Evolutionary conservation across 345 rosid genomes (phyloP).

Genomic region (Pelargonium nanum): DNA sequence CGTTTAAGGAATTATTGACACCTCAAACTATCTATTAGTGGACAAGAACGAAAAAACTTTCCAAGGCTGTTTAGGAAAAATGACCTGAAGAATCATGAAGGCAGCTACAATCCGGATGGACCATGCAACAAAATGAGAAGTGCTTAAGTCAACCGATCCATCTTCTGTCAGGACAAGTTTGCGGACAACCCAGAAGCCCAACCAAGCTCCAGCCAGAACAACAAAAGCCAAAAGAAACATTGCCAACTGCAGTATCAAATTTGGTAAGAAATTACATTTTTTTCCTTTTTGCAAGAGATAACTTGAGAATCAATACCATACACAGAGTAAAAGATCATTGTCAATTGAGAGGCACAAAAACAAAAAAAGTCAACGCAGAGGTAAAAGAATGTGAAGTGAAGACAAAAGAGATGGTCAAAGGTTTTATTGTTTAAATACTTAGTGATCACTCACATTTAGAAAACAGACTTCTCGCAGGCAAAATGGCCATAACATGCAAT

Average conservation of each 20-base stretch:
- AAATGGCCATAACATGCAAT: too few species aligned
- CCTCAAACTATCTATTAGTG: background rate
- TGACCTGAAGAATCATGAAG: conserved; percentile 76
- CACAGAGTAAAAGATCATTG: too few species aligned
- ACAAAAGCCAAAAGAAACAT: conserved; percentile 62
- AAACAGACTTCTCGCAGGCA: too few species aligned
- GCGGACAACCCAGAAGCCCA: conserved; percentile 89
- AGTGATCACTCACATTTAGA: too few species aligned
- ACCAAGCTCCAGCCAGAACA: conserved; percentile 77
- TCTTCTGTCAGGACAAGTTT: conserved; percentile 76
- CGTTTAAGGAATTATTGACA: background rate
- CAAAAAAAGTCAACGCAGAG: too few species aligned
- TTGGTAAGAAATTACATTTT: conserved; percentile 4
- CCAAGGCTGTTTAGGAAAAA: conserved; percentile 2
- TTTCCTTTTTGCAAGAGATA: background rate
- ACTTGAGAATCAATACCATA: too few species aligned
- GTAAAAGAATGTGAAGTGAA: background rate
- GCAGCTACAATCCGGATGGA: conserved; percentile 57
- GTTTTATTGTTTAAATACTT: background rate
- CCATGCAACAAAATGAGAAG: conserved; percentile 72
- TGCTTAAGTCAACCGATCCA: conserved; percentile 67
- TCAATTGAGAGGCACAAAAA: too few species aligned
- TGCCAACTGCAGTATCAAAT: conserved; percentile 41
- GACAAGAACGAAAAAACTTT: background rate
- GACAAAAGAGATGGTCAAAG: background rate